Percentiles rank a stretch among this genome's conserved stretches.
Conservation (phyloP, 2,329 filamentous ascomycete species). For the Ascochyta koolunga region DNA sequence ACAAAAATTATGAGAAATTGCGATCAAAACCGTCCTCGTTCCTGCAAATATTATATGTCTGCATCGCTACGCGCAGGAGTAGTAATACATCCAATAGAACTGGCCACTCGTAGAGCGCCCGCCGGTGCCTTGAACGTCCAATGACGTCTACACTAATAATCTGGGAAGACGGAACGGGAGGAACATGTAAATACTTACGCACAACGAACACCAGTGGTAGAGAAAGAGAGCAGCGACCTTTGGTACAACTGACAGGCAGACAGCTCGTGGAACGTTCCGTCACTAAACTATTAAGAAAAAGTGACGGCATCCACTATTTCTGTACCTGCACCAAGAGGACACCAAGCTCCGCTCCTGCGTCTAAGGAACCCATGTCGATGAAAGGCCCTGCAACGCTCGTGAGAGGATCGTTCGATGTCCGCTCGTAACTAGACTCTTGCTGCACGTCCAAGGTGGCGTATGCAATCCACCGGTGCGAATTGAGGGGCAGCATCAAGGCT, state of each 20-base stretch:
- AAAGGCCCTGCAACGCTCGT: slow-evolving; percentile 27
- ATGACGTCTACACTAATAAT: slow-evolving; percentile 33
- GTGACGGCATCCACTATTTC: slow-evolving; percentile 26
- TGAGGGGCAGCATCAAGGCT: slow-evolving; percentile 15
- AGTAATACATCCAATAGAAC: slow-evolving; percentile 14
- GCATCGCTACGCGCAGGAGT: neutral
- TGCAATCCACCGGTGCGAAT: slow-evolving; percentile 23
- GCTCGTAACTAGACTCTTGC: slow-evolving; percentile 25
- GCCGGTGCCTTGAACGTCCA: neutral
- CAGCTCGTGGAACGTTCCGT: slow-evolving; percentile 6
- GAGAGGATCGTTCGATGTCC: slow-evolving; percentile 38
- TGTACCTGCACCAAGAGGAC: slow-evolving; percentile 26
- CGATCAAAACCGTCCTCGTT: neutral
- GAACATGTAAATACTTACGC: slow-evolving; percentile 10
- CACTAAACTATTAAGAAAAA: slow-evolving; percentile 17
- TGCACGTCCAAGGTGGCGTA: slow-evolving; percentile 29
- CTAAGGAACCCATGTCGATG: slow-evolving; percentile 27
- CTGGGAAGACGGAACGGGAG: neutral
- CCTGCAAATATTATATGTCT: slow-evolving; percentile 1
- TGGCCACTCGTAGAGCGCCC: slow-evolving; percentile 8
- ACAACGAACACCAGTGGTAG: slow-evolving; percentile 3
- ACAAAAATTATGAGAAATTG: neutral
- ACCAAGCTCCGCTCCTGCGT: slow-evolving; percentile 22
- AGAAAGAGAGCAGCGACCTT: neutral
- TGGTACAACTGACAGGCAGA: slow-evolving; percentile 1